Base-by-base conservation (phyloP, 768 basidiomycete species). In the Macrolepiota dolichaula region DNA sequence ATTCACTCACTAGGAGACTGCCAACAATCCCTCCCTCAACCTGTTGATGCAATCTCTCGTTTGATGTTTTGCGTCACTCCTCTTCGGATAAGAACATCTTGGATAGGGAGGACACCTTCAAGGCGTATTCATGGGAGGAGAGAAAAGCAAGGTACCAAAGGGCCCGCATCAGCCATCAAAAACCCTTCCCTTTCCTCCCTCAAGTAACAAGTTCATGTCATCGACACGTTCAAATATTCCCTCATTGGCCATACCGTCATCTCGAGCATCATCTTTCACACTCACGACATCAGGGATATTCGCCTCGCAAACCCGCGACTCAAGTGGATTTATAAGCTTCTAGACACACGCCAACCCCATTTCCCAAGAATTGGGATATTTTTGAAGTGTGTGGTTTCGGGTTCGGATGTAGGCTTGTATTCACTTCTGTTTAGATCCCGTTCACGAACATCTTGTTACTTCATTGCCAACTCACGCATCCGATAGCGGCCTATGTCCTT, bases 401-500 rank as follows among this genome's bases (percentile, higher is more conserved):
- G 59, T 36, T 55, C 40, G 35, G 27, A 15, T 27, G 19, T 53
- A 35, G 55, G 42, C 50, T 55, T 76, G 69, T 68, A 38, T 19
- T 61, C 17, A 59, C n/a, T 46, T 77, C 4, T 61, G 64, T 7
- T 52, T 78, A 76, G 73, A 69, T 79, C 29, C 71, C 71, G 3
- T 70, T 79, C 47, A 63, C 77, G 0, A 57, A 71, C 4, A 71
- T 77, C 3, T 76, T 76, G 13, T 77, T 86, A 2, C 72, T 91
- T 0, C 70, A 75, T 49, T 67, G 91, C 4, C 83, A 83, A 46
- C 79, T 80, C 2, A 91, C 89, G 6, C 89, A 91, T 65, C 89
- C 91, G 0, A 81, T 86, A 4, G 71, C 87, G 1, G 65, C 92
- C 0, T 87, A 85, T 63, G 70, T 83, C 11, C 76, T 92, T 4